A percentile compares a stretch with the other conserved stretches of the same genome.
Conservation (phyloP, 176 grass and related monocot species). For the Eleusine coracana region DNA sequence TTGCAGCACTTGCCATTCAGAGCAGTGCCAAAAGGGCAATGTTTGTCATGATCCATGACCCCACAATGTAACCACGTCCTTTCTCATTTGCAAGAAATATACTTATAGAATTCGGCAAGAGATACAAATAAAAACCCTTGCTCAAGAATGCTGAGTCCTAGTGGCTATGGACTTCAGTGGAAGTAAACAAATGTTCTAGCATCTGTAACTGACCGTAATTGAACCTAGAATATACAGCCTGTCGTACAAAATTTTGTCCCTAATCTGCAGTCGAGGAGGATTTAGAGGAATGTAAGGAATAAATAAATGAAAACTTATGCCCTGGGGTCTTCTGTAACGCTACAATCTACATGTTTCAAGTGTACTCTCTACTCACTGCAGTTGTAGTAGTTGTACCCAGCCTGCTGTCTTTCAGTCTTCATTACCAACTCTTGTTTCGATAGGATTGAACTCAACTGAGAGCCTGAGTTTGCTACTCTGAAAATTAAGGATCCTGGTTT, state of each 20-base stretch:
- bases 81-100: constrained; percentile 10
- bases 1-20: background rate
- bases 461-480: constrained; percentile 17
- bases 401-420: constrained; percentile 1
- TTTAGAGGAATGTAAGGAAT: constrained; percentile 7
- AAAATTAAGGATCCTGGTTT: constrained; percentile 36
- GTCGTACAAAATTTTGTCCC: constrained; percentile 42
- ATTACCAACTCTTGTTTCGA: background rate
- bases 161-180: background rate
- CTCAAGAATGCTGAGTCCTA: constrained; percentile 10
- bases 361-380: constrained; percentile 24
- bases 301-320: background rate
- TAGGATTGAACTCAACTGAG: background rate
- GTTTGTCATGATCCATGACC: constrained; percentile 21
- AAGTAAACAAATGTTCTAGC: background rate
- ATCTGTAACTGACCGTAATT: constrained; percentile 16
- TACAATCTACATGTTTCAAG: constrained; percentile 14
- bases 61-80: constrained; percentile 45
- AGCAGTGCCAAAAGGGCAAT: background rate
- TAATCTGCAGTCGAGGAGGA: constrained; percentile 24
- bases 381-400: background rate
- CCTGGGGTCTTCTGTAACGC: constrained; percentile 22
- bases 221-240: constrained; percentile 57
- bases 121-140: background rate
- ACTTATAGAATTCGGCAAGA: constrained; percentile 10